Percentiles rank a stretch among this genome's conserved stretches.
phyloP scores from a whole-genome alignment of 1,284 basidiomycete species.

The Ceratobasidium sp. region DNA sequence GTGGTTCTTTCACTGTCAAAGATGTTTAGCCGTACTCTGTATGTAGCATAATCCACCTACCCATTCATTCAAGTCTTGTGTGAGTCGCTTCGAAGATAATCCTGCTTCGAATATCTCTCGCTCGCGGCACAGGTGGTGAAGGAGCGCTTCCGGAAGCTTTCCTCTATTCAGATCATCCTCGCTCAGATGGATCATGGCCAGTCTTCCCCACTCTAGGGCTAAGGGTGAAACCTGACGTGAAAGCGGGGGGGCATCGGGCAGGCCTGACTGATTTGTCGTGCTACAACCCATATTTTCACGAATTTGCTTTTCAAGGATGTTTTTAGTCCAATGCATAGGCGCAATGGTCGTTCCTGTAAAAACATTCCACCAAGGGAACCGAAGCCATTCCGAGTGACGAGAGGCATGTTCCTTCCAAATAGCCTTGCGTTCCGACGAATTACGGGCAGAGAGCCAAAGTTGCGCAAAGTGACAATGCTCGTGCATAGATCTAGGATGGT shows the following conservation, averaged over 20 bases:
- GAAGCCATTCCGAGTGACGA: not conserved
- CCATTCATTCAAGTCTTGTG: not conserved
- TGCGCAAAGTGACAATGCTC: not conserved
- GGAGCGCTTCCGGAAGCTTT: not conserved
- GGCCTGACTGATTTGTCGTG: not conserved
- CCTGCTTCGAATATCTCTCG: not conserved
- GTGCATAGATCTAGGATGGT: not conserved
- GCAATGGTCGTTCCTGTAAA: not conserved
- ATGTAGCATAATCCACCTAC: no score
- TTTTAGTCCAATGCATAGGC: conserved; percentile 8
- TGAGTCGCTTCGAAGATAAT: not conserved
- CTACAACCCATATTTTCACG: conserved; percentile 1
- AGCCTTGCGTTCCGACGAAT: not conserved
- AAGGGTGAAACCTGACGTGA: not conserved
- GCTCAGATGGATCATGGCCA: not conserved
- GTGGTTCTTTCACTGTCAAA: no score
- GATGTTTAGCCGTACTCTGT: no score
- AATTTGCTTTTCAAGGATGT: conserved; percentile 2
- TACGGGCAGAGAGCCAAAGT: no score
- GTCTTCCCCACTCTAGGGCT: not conserved
- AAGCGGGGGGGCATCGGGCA: not conserved
- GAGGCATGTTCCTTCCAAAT: not conserved
- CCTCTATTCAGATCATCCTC: not conserved
- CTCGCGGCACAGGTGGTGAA: not conserved
- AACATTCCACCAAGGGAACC: not conserved